Conservation (phyloP, 2,329 filamentous ascomycete genomes). For the Penicillium digitatum region DNA sequence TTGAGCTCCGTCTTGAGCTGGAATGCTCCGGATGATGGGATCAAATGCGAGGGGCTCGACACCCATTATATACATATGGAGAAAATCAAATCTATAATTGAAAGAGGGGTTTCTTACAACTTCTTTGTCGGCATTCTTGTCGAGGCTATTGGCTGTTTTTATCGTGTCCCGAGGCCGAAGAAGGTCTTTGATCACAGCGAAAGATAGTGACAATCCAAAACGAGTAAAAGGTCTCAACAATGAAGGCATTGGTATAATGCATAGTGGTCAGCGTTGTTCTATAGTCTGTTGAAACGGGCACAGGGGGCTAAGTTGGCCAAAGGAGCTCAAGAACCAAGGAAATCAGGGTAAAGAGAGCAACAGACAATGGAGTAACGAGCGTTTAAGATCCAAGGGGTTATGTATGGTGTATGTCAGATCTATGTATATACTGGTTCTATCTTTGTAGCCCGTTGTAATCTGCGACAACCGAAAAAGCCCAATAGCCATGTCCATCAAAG, state of each 20-base stretch:
- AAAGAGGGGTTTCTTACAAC: not conserved
- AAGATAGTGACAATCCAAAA: not conserved
- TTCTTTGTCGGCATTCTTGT: not conserved
- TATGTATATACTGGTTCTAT: slow-evolving; percentile 10
- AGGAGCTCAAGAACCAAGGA: not conserved
- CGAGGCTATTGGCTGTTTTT: not conserved
- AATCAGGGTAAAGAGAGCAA: not conserved
- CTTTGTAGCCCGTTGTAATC: not conserved
- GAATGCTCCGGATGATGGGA: not conserved
- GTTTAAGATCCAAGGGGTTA: not conserved
- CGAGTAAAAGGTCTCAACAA: not conserved
- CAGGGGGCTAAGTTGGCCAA: not conserved
- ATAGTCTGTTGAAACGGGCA: not conserved
- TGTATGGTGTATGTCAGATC: not conserved
- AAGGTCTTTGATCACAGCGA: not conserved
- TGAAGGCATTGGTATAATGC: not conserved
- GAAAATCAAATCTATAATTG: no score
- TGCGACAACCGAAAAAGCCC: not conserved
- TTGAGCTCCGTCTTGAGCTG: not conserved
- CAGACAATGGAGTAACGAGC: not conserved
- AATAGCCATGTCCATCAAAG: slow-evolving; percentile 4
- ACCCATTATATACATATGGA: slow-evolving; percentile 8
- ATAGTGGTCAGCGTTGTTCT: not conserved
- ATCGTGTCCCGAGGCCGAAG: not conserved
- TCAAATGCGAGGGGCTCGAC: not conserved